Evolutionary conservation across 805 yeast genomes (phyloP), one percentile per base, ranked within the genome.

Genomic region (Brettanomyces nanus): DNA sequence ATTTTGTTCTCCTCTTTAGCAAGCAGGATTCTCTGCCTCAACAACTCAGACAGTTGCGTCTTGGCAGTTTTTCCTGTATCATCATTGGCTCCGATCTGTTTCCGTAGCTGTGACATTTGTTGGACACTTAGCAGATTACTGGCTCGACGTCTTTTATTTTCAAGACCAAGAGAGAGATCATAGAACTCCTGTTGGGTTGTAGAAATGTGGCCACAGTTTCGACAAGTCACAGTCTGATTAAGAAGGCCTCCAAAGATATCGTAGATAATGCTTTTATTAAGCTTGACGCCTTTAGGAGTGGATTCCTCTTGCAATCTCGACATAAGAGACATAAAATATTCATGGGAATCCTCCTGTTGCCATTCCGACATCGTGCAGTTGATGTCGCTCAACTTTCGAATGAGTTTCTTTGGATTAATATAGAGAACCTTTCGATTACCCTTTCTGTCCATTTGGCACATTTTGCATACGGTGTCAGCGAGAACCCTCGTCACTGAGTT

Each of bases 331-430:
- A 89, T 89, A 58, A 82, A 85, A 62, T 89, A 92, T 61, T 92
- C 98, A 61, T 92, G 98, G 1, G 95, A 83, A 61, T 92, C 98
- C 60, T 92, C 97, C 59, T 92, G 98, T 60, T 86, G 89, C 95
- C 95, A 89, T 57, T 80, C 92, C 32, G 87, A 78, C 95, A 89
- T 86, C 95, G 85, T 85, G 56, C 95, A 85, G 59, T 87, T 87
- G 51, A 90, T 85, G 51, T 85, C 95, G 35, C 73, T 84, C 40
- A 85, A 65, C 46, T 86, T 69, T 36, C 69, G 68, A 41, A 85
- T 80, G 49, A 87, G 67, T 51, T 73, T 75, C 48, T 77, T 77
- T 7, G 95, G 97, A 60, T 83, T 83, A 38, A 86, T 67, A 51
- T 71, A 76, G 42, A 68, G 65, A 36, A 63, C 56, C 28, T 54